Evolutionary conservation across 352 stramenopile genomes (phyloP), one percentile per base, ranked within the genome.

Genomic region (Aphanomyces stellatus): DNA sequence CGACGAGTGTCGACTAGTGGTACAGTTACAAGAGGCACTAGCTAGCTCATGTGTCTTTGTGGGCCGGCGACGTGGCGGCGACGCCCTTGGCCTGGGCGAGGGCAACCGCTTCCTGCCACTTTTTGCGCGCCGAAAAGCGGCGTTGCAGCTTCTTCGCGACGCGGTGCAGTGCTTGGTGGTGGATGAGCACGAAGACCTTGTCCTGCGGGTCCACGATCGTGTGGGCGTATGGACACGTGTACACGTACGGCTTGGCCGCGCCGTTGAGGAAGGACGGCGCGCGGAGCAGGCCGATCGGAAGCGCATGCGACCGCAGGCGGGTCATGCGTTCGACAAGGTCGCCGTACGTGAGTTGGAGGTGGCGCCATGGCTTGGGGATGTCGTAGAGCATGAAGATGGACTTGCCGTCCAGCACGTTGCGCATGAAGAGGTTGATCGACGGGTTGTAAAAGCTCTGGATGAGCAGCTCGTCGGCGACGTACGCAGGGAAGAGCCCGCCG

Each of bases 371-470:
- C 51, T 80, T 77, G 0, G 86, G 86, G 4, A 94, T 42, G 27
- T 89, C 75, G 64, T 93, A 94, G 2, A 92, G 74, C 68, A 90
- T 88, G 53, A 94, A 94, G 41, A 85, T 91, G 70, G 82, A 90
- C 57, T 88, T 90, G 28, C 86, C 86, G 62, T 93, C 82, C 7
- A 94, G 72, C 65, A 91, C 90, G 62, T 87, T 86, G 13, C 80
- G 80, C 27, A 94, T 85, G 31, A 94, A 93, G 57, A 74, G 71
- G 66, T 94, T 91, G n/a, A 94, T 70, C 19, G 83, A 92, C 37
- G 83, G 81, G 43, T 94, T 91, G 72, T 91, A 93, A 65, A 91
- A 94, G 64, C 82, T 93, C 65, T 94, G 86, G 59, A 94, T 90
- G 33, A 94, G 65, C 69, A 94, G 61, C 34, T 92, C 81, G 66